Evolutionary conservation across 2,329 filamentous ascomycete species (phyloP).

Genomic region (Purpureocillium lavendulum): DNA sequence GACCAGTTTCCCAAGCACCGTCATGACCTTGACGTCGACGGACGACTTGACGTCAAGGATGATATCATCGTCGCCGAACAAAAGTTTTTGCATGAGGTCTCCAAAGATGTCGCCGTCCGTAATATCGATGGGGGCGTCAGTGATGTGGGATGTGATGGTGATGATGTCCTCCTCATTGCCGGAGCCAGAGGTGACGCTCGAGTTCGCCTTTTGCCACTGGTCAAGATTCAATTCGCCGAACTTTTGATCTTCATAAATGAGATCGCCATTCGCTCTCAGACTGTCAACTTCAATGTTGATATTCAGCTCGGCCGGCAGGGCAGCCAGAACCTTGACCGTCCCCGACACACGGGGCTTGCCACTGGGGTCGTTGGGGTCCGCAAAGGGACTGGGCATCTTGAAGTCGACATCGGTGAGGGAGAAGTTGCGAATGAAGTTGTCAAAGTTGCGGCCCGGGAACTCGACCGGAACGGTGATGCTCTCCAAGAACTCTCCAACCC

Average conservation of each 20-base stretch:
- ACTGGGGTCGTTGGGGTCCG: constrained; percentile 64
- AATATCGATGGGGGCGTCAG: constrained; percentile 73
- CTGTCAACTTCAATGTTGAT: constrained; percentile 71
- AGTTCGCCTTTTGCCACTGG: constrained; percentile 80
- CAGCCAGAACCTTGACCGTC: constrained; percentile 69
- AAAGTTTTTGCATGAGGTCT: constrained; percentile 68
- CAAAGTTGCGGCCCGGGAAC: constrained; percentile 74
- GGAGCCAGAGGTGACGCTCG: constrained; percentile 53
- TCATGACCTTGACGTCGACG: constrained; percentile 74
- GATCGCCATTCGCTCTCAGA: constrained; percentile 69
- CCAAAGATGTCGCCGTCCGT: constrained; percentile 73
- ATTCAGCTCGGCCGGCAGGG: constrained; percentile 77
- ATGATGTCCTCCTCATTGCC: constrained; percentile 53
- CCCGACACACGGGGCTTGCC: constrained; percentile 75
- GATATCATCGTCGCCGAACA: constrained; percentile 67
- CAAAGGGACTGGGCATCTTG: constrained; percentile 70
- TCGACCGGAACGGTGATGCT: constrained; percentile 78
- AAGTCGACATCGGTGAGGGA: constrained; percentile 81
- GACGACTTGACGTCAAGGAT: constrained; percentile 65
- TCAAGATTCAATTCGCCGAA: constrained; percentile 72
- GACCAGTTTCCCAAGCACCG: constrained; percentile 71
- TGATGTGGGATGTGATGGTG: constrained; percentile 66
- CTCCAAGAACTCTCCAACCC: constrained; percentile 73
- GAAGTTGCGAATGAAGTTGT: constrained; percentile 80
- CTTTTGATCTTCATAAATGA: constrained; percentile 69